A percentile compares a stretch with the other conserved stretches of the same genome.
Conservation (phyloP, 768 basidiomycete species). For the Austroboletus eburneus region DNA sequence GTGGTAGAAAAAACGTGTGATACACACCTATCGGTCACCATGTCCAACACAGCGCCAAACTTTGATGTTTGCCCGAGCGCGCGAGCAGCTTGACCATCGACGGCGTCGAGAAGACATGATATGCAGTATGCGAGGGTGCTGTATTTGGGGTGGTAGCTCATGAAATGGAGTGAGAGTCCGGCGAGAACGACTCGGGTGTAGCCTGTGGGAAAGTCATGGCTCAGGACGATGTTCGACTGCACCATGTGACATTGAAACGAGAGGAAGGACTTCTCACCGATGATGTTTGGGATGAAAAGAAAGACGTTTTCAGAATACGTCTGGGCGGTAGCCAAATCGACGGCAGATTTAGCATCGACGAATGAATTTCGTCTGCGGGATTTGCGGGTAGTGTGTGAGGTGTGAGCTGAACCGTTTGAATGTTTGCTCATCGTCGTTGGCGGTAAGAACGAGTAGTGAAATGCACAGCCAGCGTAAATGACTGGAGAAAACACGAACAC, state of each 20-base stretch:
- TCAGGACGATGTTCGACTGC: neutral
- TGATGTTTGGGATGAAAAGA: constrained; percentile 94
- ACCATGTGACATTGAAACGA: too few relatives aligned
- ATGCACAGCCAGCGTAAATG: too few relatives aligned
- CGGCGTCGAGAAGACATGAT: constrained; percentile 91
- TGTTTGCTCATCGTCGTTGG: constrained; percentile 22
- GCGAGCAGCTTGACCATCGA: constrained; percentile 91
- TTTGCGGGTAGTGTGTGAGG: constrained; percentile 23
- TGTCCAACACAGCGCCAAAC: constrained; percentile 97
- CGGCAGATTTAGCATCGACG: constrained; percentile 80
- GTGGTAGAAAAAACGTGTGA: neutral
- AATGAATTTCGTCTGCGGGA: constrained; percentile 51
- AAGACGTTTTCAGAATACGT: constrained; percentile 94
- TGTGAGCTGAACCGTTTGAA: constrained; percentile 28
- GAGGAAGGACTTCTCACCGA: constrained; percentile 61
- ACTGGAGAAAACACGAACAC: too few relatives aligned
- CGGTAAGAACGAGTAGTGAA: too few relatives aligned
- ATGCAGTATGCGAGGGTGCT: constrained; percentile 87
- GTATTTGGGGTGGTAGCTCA: constrained; percentile 92
- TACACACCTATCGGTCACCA: constrained; percentile 95
- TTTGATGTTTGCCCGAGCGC: constrained; percentile 87
- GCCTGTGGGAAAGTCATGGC: constrained; percentile 42
- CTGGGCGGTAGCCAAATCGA: constrained; percentile 84
- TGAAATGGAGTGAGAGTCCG: constrained; percentile 81
- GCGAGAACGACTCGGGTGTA: constrained; percentile 91